Conservation (phyloP, 2,329 filamentous ascomycete species). For the Penicillium frequentans region DNA sequence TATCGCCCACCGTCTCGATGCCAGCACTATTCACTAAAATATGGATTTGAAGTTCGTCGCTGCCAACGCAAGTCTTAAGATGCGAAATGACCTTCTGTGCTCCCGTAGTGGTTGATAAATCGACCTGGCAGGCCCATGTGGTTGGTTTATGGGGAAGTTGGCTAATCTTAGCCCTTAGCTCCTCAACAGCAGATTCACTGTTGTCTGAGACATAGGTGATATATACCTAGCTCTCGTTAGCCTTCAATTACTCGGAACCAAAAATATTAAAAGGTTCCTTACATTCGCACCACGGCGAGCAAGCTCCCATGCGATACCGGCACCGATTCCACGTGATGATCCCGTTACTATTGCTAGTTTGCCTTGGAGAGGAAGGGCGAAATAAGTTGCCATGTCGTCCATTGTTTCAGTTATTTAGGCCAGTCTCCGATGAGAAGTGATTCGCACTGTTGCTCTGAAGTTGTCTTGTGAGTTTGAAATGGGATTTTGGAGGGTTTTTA, state of each 20-base stretch:
- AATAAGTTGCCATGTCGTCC: slow-evolving; percentile 16
- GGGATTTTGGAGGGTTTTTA: no score
- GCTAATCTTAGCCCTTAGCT: background rate
- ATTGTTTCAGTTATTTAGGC: background rate
- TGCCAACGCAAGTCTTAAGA: background rate
- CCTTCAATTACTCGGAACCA: background rate
- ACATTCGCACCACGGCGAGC: background rate
- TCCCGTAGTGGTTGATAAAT: background rate
- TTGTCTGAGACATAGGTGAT: background rate
- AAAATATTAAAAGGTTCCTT: background rate
- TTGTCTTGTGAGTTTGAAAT: no score
- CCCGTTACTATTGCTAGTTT: background rate
- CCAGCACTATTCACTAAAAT: background rate
- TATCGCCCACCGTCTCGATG: background rate
- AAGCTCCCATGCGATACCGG: background rate
- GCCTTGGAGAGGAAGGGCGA: slow-evolving; percentile 26
- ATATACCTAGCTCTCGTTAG: background rate
- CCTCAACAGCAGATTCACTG: background rate
- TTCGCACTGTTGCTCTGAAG: background rate
- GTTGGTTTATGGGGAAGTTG: background rate
- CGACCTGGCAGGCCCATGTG: background rate
- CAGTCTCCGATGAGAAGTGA: background rate
- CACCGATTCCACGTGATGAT: background rate
- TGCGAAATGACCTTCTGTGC: background rate
- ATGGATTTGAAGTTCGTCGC: background rate